Base-by-base conservation (phyloP, 176 grass and related monocot genomes). In the Avena atlantica region DNA sequence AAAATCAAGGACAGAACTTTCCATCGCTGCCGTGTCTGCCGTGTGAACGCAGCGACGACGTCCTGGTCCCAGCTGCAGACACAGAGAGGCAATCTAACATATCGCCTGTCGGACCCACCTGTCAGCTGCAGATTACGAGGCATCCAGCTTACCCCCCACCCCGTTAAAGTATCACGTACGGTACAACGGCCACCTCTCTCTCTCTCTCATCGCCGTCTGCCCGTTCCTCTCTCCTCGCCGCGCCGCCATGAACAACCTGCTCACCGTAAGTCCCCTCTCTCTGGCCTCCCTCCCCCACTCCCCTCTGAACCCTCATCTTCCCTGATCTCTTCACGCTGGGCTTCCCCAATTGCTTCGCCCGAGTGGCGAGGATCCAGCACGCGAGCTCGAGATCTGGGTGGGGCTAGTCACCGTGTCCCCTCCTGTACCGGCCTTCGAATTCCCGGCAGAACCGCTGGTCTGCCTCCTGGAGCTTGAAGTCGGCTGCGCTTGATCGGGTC, bases 181-280 rank as follows among this genome's bases (percentile, higher is more conserved):
- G 67, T 56, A 56, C 91, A 90, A 90, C 74, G 80, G 80, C 66
- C 85, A 74, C 74, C 21, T 64, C 79, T 42, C 74, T 65, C 37
- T 71, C 81, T 60, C 83, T 79, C 68, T 78, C 57, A 52, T 85
- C 87, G 58, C 71, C 75, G 71, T 78, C 68, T 20, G 13, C 79
- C 58, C 0, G 17, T 79, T 83, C 60, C 86, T 83, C 86, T 70
- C 90, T 61, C 86, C 70, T 72, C 65, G 79, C 86, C 69, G 78
- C 84, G 78, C 80, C 47, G 79, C 86, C 70, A 95, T 95, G 94
- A 93, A 93, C 87, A 89, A 95, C 65, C 94, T 95, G 8, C 91
- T 95, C 57, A 71, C 86, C 13, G 94, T 95, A 83, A 88, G 89
- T 50, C 10, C 15, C 17, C 12, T 69, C 78, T 16, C 34, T 20